Conservation (phyloP, 306 rosid genomes). For the cucumber (Cucumis sativus) region Cucumber_9930_V3 NC_026657.2:6267501-6268000, state of each 20-base stretch:
- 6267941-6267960: neutral
- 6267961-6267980: too few species aligned
- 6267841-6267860: constrained; percentile 36
- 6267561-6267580: constrained; percentile 28
- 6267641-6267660: constrained; percentile 36
- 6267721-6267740: too few species aligned
- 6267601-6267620: constrained; percentile 14
- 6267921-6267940: neutral
- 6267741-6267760: too few species aligned
- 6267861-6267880: constrained; percentile 59
- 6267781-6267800: constrained; percentile 42
- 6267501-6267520: too few species aligned
- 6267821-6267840: constrained; percentile 36
- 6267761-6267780: neutral
- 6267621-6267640: constrained; percentile 50
- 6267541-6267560: constrained; percentile 45
- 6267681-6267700: constrained; percentile 10
- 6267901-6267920: constrained; percentile 22
- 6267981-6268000: constrained; percentile 59
- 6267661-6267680: constrained; percentile 66
- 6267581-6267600: constrained; percentile 60
- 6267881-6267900: constrained; percentile 34
- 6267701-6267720: too few species aligned
- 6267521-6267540: neutral
- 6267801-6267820: constrained; percentile 40